Evolutionary conservation across 352 stramenopile species (phyloP).

Genomic region (Thalassiosira mediterranea): DNA sequence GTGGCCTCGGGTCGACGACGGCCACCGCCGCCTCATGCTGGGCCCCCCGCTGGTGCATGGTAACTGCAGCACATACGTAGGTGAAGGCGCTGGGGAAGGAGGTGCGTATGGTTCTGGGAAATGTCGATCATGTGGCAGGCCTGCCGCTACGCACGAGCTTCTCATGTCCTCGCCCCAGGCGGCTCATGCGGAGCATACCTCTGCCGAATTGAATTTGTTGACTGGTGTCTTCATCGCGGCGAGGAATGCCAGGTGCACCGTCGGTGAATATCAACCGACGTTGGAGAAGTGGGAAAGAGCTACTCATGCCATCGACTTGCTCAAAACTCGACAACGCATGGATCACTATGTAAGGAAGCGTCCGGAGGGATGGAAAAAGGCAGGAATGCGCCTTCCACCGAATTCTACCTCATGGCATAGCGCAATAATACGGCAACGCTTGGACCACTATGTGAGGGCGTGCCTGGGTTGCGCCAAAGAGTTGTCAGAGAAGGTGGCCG

Average conservation of each 20-base stretch:
- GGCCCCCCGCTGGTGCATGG: constrained; percentile 35
- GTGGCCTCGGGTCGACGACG: constrained; percentile 36
- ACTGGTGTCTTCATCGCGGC: constrained; percentile 29
- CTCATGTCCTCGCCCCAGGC: constrained; percentile 17
- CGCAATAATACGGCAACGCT: constrained; percentile 30
- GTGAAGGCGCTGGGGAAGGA: neutral
- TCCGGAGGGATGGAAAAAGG: neutral
- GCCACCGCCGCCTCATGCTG: constrained; percentile 15
- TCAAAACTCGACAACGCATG: too few species aligned
- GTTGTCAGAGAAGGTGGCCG: constrained; percentile 20
- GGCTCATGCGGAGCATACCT: constrained; percentile 1
- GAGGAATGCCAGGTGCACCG: constrained; percentile 48
- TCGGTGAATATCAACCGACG: constrained; percentile 43
- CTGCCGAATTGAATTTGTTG: constrained; percentile 11
- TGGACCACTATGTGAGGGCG: constrained; percentile 35
- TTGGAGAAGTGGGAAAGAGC: too few species aligned
- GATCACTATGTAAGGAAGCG: too few species aligned
- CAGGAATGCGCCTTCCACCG: constrained; percentile 14
- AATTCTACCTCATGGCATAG: constrained; percentile 35
- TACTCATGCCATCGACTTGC: too few species aligned
- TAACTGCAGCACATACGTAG: constrained; percentile 31
- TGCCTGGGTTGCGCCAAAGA: constrained; percentile 16
- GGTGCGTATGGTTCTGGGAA: constrained; percentile 27
- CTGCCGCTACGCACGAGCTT: constrained; percentile 42
- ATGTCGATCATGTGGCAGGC: constrained; percentile 34